Base-by-base conservation (phyloP, 2,329 filamentous ascomycete species). In the Aspergillus cejpii region DNA sequence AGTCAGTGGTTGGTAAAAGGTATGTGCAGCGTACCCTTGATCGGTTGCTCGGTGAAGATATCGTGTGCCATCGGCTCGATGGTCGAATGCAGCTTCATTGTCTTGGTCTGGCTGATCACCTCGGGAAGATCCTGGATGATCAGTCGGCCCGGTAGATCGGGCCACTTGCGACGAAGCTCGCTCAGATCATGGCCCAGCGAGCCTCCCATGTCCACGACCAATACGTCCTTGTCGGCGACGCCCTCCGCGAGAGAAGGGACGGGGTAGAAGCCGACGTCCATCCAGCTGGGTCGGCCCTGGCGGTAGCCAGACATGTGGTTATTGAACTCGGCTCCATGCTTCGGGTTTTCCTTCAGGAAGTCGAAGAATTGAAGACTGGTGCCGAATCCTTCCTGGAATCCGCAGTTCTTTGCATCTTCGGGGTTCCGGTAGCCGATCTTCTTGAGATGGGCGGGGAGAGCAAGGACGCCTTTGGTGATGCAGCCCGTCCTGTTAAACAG, bases 91-190 rank as follows among this genome's bases (percentile, higher is more conserved):
- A 24, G 23, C 23, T 24, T 4, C 15, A 51, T 20, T 11, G 46
- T 34, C 19, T 51, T 45, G 19, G 53, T 50, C 7, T 56, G 43
- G 46, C 53, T 46, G 41, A 64, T 47, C 14, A 75, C 68, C 3
- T 61, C 52, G 0, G 67, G 62, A 1, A 72, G 61, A 50, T 78
- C 75, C 50, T 78, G 73, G 0, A 77, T 56, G 1, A 77, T 56
- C 4, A 76, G 56, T 4, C 63, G 59, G 4, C 74, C 74, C 0
- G 67, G 64, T 0, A 59, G 55, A 1, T 63, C 43, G 0, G 69
- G 67, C 43, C 66, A 64, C 39, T 67, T 64, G 0, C 49, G 47
- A 3, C 44, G 57, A 48, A 74, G 67, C 29, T 65, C 58, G 2
- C 52, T 51, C 6, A 70, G 41, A 49, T 72, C 65, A 47, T 73